Conservation (phyloP, 2,329 filamentous ascomycete genomes). For the Aureobasidium mangrovei region DNA sequence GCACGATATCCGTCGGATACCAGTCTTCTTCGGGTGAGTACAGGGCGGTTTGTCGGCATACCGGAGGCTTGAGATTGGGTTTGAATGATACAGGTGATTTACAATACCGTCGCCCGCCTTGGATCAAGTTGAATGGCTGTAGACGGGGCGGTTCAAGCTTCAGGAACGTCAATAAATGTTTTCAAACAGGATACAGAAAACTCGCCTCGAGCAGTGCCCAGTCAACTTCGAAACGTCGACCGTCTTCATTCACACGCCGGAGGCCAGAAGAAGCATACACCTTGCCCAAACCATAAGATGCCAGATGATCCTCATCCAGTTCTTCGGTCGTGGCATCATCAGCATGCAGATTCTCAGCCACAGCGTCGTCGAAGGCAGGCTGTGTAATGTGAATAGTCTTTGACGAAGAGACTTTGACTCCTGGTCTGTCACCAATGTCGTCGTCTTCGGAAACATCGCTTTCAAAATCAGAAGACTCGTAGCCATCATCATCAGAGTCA, state of each 20-base stretch:
- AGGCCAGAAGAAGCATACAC: conserved; percentile 88
- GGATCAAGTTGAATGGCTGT: conserved; percentile 64
- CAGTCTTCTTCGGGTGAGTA: conserved; percentile 29
- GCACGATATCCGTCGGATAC: conserved; percentile 40
- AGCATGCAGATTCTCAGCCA: conserved; percentile 67
- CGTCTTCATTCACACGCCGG: conserved; percentile 49
- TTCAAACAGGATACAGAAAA: background rate
- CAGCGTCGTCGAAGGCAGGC: conserved; percentile 65
- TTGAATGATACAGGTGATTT: conserved; percentile 23
- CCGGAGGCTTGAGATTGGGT: conserved; percentile 21
- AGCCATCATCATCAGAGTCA: conserved; percentile 44
- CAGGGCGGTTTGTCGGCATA: conserved; percentile 19
- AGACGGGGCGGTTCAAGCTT: conserved; percentile 59
- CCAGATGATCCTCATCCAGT: conserved; percentile 72
- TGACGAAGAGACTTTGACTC: conserved; percentile 64
- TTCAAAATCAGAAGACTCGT: conserved; percentile 30
- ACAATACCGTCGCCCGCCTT: conserved; percentile 38
- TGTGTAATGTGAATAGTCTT: conserved; percentile 79
- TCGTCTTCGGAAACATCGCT: conserved; percentile 21
- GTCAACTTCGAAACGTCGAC: conserved; percentile 77
- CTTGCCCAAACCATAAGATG: conserved; percentile 70
- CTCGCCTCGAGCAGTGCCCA: conserved; percentile 71
- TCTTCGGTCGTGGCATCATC: conserved; percentile 61
- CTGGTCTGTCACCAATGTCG: conserved; percentile 60
- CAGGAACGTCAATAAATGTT: background rate